phyloP scores from a whole-genome alignment of 176 grass and related monocot species.

The Paspalum vaginatum region DNA sequence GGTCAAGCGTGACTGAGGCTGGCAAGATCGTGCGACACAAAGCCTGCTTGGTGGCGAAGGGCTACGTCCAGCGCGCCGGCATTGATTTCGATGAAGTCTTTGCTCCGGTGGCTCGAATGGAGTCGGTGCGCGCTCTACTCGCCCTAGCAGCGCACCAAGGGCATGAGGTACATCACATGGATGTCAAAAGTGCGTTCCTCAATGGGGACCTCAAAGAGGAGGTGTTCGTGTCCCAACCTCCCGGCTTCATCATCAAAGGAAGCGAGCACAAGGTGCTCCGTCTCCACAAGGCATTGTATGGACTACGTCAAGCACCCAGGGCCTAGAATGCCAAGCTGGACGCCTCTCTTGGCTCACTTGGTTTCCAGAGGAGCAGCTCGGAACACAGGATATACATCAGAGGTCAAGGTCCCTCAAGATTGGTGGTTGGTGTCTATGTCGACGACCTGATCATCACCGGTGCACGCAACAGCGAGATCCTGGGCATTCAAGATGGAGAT shows the following conservation, averaged over 20 bases:
- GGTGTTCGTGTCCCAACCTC: no score
- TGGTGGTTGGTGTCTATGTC: background rate
- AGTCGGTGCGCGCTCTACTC: background rate
- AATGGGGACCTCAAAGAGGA: background rate
- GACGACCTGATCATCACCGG: background rate
- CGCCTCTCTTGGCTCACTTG: background rate
- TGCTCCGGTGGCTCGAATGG: background rate
- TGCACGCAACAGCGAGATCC: rapidly evolving
- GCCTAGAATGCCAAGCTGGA: no score
- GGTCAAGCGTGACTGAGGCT: background rate
- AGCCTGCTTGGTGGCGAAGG: background rate
- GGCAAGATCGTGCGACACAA: background rate
- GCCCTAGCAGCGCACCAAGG: background rate
- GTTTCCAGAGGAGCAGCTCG: background rate
- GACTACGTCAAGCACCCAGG: background rate
- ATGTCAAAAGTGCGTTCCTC: background rate
- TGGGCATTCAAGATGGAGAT: background rate
- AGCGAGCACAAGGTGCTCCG: no score
- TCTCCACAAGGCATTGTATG: background rate
- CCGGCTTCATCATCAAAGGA: no score
- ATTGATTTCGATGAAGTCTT: background rate
- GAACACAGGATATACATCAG: background rate
- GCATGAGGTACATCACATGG: background rate
- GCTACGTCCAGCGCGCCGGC: background rate
- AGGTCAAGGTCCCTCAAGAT: rapidly evolving